Percentiles rank a stretch among this genome's conserved stretches.
Conservation (phyloP, 2,329 filamentous ascomycete species). For the Penicillium sp. region DNA sequence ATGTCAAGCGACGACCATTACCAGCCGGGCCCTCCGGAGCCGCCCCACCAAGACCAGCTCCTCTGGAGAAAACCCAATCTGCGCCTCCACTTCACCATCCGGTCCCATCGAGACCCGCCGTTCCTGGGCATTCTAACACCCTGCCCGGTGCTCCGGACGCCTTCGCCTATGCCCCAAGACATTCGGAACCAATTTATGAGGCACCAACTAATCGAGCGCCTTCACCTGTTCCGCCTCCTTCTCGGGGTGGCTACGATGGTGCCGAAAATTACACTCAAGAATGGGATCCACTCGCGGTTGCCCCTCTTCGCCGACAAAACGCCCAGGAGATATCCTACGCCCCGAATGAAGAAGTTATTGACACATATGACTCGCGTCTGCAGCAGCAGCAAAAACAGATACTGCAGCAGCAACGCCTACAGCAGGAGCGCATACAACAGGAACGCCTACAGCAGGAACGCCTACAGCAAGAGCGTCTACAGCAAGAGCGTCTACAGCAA, state of each 20-base stretch:
- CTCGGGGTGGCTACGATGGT: conserved; percentile 30
- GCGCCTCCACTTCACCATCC: conserved; percentile 25
- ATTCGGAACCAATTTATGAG: conserved; percentile 59
- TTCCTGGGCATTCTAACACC: conserved; percentile 25
- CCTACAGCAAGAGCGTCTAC: no score
- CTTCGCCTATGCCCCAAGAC: conserved; percentile 72
- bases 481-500: no score
- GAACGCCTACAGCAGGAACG: no score
- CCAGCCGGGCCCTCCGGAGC: conserved; percentile 70
- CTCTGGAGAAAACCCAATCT: conserved; percentile 22
- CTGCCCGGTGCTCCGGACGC: conserved; percentile 62
- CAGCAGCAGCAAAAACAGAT: conserved; percentile 9
- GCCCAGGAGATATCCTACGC: conserved; percentile 25
- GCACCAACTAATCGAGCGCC: conserved; percentile 40
- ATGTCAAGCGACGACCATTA: conserved; percentile 78
- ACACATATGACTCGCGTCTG: conserved; percentile 26
- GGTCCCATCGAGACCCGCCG: conserved; percentile 22
- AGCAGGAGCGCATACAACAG: no score
- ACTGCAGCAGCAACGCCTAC: no score
- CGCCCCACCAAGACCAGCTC: conserved; percentile 34
- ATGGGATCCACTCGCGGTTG: conserved; percentile 20
- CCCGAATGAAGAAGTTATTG: conserved; percentile 22
- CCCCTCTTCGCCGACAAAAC: conserved; percentile 21
- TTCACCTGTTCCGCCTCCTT: conserved; percentile 7
- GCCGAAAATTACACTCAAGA: conserved; percentile 32